A percentile compares a stretch with the other conserved stretches of the same genome.
These are phyloP conservation scores for Peronospora belbahrii DNA, from an alignment of 352 stramenopile genomes.

Conservation along the genomic window DNA sequence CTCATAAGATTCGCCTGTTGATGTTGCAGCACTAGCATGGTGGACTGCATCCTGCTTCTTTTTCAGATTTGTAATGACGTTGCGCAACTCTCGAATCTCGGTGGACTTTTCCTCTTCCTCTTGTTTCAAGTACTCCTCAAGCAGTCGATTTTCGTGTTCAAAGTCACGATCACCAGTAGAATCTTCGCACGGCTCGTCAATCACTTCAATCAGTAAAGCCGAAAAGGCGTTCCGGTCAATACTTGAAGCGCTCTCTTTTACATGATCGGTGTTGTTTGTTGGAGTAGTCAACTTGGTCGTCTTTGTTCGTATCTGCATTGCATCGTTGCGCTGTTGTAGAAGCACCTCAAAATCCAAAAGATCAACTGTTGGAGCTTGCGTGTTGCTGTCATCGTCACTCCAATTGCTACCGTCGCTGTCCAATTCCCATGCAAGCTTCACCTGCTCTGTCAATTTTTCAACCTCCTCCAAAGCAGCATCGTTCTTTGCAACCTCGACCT, in stretches of 20 bases:
- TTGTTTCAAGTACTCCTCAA: constrained; percentile 73
- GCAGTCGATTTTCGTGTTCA: constrained; percentile 58
- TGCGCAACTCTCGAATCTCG: constrained; percentile 50
- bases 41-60: constrained; percentile 25
- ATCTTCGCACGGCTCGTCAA: constrained; percentile 70
- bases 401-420: constrained; percentile 66
- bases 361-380: constrained; percentile 8
- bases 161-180: constrained; percentile 58
- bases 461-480: not conserved
- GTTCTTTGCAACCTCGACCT: constrained; percentile 20
- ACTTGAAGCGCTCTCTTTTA: not conserved
- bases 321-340: constrained; percentile 61
- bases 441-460: constrained; percentile 15
- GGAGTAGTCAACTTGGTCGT: constrained; percentile 2
- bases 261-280: constrained; percentile 1
- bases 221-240: constrained; percentile 35
- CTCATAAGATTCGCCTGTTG: constrained; percentile 67
- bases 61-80: constrained; percentile 47
- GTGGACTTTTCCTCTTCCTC: constrained; percentile 74
- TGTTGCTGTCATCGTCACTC: constrained; percentile 42
- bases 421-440: constrained; percentile 24
- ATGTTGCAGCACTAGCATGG: constrained; percentile 7
- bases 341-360: constrained; percentile 56
- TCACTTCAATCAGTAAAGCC: constrained; percentile 56
- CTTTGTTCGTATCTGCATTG: constrained; percentile 29